Evolutionary conservation across 2,329 filamentous ascomycete genomes (phyloP).

Genomic region (Monosporascus sp.): DNA sequence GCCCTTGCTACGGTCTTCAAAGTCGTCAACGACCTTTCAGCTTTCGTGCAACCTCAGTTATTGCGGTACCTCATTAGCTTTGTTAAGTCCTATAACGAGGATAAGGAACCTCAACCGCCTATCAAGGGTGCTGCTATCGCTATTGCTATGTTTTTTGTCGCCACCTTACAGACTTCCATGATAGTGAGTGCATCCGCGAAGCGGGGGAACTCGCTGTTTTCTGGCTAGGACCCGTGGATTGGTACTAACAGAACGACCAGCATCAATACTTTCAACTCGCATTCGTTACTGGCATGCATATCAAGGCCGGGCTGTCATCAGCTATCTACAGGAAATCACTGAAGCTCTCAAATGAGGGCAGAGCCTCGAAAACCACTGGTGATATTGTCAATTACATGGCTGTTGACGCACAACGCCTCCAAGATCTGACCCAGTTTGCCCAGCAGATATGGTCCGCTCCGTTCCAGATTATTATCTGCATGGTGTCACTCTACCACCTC

Average conservation of each 20-base stretch:
- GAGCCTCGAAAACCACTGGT: conserved; percentile 82
- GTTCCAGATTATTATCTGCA: conserved; percentile 93
- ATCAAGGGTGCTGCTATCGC: conserved; percentile 84
- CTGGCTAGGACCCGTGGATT: neutral
- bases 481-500: conserved; percentile 93
- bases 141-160: conserved; percentile 85
- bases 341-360: conserved; percentile 86
- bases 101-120: conserved; percentile 63
- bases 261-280: conserved; percentile 97
- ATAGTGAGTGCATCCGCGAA: conserved; percentile 40
- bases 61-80: conserved; percentile 79
- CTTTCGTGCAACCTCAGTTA: conserved; percentile 88
- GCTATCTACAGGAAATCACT: conserved; percentile 92
- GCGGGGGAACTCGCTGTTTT: neutral
- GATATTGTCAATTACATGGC: conserved; percentile 99
- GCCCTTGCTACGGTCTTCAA: conserved; percentile 80
- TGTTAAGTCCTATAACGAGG: conserved; percentile 67
- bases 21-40: conserved; percentile 75
- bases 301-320: conserved; percentile 85
- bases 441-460: conserved; percentile 96
- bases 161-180: conserved; percentile 79
- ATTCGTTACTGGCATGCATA: conserved; percentile 94
- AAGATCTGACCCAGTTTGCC: conserved; percentile 91
- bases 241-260: conserved; percentile 20
- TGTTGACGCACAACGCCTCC: conserved; percentile 90